These are phyloP conservation scores for Pichia thaimueangensis DNA, from an alignment of 805 yeast genomes.

Conservation along the genomic window DNA sequence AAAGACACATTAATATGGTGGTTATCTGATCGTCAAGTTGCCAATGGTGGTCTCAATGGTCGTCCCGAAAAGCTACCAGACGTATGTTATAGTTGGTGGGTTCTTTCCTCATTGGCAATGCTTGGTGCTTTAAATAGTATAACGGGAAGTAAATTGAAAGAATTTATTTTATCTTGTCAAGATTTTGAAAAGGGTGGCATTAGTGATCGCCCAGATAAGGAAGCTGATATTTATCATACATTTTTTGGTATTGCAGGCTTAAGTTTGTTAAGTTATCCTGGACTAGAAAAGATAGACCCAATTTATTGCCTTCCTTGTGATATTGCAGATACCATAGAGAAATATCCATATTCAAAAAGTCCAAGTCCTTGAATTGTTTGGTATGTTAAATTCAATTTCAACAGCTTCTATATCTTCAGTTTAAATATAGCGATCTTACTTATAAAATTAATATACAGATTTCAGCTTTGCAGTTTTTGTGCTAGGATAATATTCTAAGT, in stretches of 20 bases:
- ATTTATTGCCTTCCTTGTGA: conserved; percentile 74
- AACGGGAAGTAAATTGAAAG: conserved; percentile 51
- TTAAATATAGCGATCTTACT: neutral
- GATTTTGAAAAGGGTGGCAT: conserved; percentile 81
- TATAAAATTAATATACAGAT: conserved; percentile 30
- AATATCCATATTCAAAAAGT: conserved; percentile 25
- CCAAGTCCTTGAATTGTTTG: too few relatives aligned
- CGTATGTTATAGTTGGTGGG: conserved; percentile 99
- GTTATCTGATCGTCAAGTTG: conserved; percentile 86
- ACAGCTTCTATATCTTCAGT: neutral
- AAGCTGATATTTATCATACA: conserved; percentile 90
- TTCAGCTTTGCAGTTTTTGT: conserved; percentile 44
- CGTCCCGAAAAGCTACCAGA: conserved; percentile 94
- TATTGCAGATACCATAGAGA: conserved; percentile 31
- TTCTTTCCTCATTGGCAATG: conserved; percentile 65
- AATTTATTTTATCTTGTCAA: conserved; percentile 72
- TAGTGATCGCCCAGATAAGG: conserved; percentile 86
- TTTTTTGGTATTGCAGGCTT: conserved; percentile 86
- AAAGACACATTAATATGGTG: conserved; percentile 63
- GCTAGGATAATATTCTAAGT: conserved; percentile 68
- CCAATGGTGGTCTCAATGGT: conserved; percentile 90
- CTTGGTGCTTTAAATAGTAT: conserved; percentile 70
- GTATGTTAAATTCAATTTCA: too few relatives aligned
- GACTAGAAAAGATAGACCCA: conserved; percentile 68
- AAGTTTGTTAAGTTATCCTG: conserved; percentile 60